Evolutionary conservation across 73 alveolate species (phyloP).

Genomic region (Paramecium biaurelia): DNA sequence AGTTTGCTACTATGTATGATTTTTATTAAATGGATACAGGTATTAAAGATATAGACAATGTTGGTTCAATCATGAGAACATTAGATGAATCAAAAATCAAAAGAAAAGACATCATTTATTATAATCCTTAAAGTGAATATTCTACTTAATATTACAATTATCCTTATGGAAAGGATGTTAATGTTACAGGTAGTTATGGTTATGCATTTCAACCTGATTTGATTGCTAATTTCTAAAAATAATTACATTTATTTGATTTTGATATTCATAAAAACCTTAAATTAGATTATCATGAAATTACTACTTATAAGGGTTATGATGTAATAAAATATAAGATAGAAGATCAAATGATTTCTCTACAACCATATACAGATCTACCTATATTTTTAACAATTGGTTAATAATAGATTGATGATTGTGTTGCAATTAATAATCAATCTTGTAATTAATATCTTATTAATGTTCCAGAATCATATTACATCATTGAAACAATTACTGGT

Average conservation of each 20-base stretch:
- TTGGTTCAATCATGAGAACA: background rate
- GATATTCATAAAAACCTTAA: background rate
- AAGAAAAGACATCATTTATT: background rate
- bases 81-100: background rate
- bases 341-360: background rate
- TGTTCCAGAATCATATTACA: background rate
- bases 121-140: background rate
- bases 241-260: background rate
- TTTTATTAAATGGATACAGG: slow-evolving; percentile 27
- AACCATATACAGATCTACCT: background rate
- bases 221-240: background rate
- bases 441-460: background rate
- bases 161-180: background rate
- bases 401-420: background rate
- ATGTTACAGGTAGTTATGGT: slow-evolving; percentile 29
- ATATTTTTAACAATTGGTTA: background rate
- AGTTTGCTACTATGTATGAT: slow-evolving; percentile 2
- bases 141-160: background rate
- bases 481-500: slow-evolving; percentile 9
- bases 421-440: background rate
- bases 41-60: slow-evolving; percentile 6
- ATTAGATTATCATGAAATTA: background rate
- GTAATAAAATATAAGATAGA: background rate
- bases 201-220: slow-evolving; percentile 18
- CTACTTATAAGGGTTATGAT: background rate